Conservation (phyloP, 2,329 filamentous ascomycete genomes). For the Fusarium floridanum region DNA sequence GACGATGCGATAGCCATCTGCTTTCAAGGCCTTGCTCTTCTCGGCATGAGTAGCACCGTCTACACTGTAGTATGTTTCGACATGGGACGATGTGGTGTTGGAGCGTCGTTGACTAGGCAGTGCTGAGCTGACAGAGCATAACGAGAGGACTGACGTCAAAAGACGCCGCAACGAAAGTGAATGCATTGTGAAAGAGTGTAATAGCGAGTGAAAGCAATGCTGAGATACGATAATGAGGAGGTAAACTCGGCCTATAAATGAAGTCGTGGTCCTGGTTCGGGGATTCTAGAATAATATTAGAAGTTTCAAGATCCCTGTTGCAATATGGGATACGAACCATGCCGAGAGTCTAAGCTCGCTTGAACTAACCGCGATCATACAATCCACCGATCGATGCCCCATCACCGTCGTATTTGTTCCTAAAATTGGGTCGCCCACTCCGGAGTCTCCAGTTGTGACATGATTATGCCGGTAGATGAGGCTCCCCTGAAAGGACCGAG, state of each 20-base stretch:
- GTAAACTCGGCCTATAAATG: background rate
- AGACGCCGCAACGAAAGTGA: background rate
- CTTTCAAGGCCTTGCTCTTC: background rate
- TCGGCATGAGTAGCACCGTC: background rate
- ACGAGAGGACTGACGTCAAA: slow-evolving; percentile 11
- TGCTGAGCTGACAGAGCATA: background rate
- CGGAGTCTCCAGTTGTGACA: background rate
- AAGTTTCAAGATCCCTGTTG: slow-evolving; percentile 10
- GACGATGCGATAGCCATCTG: slow-evolving; percentile 13
- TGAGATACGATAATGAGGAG: background rate
- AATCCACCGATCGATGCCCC: background rate
- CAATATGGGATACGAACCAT: background rate
- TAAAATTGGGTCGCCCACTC: background rate
- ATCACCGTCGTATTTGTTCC: background rate
- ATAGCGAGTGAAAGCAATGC: background rate
- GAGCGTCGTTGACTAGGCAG: background rate
- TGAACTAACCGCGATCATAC: background rate
- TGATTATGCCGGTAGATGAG: background rate
- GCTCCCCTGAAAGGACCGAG: background rate
- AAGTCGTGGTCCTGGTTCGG: background rate
- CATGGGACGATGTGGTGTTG: background rate
- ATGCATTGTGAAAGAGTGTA: background rate
- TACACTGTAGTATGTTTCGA: slow-evolving; percentile 23
- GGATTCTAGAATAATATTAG: slow-evolving; percentile 5
- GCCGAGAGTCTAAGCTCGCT: background rate